These are phyloP conservation scores for Chiua virens DNA, from an alignment of 768 basidiomycete genomes.

Conservation along the genomic window DNA sequence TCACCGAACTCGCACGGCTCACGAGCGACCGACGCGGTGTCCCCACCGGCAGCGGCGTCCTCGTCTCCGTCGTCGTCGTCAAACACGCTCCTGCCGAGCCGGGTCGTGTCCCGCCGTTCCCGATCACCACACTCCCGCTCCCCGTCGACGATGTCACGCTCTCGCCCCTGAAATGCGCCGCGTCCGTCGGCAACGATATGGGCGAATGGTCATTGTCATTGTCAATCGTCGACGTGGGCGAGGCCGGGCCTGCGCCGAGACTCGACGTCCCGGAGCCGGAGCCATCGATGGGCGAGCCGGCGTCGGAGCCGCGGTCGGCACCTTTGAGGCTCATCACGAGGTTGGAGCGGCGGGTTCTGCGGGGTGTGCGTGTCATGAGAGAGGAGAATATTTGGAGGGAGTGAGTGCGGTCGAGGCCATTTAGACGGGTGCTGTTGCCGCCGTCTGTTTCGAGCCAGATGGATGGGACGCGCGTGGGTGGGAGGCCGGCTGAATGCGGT, in stretches of 20 bases:
- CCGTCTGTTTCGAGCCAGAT: conserved; percentile 51
- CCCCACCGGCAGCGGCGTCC: neutral
- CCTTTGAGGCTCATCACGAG: conserved; percentile 26
- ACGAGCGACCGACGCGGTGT: conserved; percentile 18
- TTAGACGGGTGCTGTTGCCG: conserved; percentile 4
- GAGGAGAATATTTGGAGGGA: conserved; percentile 23
- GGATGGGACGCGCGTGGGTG: conserved; percentile 39
- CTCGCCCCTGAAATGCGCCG: conserved; percentile 1
- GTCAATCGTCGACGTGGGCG: conserved; percentile 9
- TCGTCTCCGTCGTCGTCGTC: conserved; percentile 7
- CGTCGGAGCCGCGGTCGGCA: conserved; percentile 4
- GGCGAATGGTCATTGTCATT: too few species aligned
- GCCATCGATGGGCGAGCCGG: neutral
- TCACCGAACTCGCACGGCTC: conserved; percentile 28
- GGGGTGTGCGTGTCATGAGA: neutral
- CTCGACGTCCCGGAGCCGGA: neutral
- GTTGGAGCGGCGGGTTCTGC: conserved; percentile 20
- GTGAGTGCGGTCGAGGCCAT: conserved; percentile 20
- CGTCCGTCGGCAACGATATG: conserved; percentile 14
- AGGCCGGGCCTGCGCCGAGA: neutral
- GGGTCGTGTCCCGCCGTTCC: too few species aligned
- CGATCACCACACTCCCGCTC: neutral
- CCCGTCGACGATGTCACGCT: neutral
- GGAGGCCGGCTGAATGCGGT: conserved; percentile 23
- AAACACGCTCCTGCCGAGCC: conserved; percentile 26